phyloP scores from a whole-genome alignment of 2,329 filamentous ascomycete species.

The Thermothelomyces thermophilus region DNA sequence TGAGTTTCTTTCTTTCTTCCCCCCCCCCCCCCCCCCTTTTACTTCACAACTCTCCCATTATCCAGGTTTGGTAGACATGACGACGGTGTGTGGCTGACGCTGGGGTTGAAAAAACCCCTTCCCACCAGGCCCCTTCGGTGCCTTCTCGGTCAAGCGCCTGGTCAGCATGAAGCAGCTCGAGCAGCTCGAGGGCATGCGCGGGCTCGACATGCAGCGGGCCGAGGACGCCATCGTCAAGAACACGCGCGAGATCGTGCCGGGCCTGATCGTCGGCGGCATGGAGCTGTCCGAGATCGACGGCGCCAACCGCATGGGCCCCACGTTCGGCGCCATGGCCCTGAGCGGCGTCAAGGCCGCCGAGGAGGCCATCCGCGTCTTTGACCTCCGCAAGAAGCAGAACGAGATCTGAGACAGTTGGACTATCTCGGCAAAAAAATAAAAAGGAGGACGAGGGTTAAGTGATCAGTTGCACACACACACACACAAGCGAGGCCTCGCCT shows the following conservation, averaged over 20 bases:
- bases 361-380: constrained; percentile 72
- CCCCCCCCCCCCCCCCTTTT: no score
- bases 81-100: no score
- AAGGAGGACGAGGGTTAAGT: no score
- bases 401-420: constrained; percentile 33
- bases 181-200: constrained; percentile 85
- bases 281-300: constrained; percentile 86
- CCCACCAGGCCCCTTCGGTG: constrained; percentile 65
- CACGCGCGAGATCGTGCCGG: constrained; percentile 80
- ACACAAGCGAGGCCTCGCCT: no score
- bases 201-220: constrained; percentile 83
- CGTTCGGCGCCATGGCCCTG: constrained; percentile 84
- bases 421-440: no score
- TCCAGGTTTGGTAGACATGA: no score
- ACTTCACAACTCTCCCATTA: no score
- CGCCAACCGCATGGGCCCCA: constrained; percentile 85
- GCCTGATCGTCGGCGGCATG: constrained; percentile 91
- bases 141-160: constrained; percentile 84
- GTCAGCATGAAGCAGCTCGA: constrained; percentile 81
- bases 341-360: constrained; percentile 87
- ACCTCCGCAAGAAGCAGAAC: constrained; percentile 71
- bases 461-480: no score
- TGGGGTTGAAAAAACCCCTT: no score
- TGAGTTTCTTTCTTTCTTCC: neutral
- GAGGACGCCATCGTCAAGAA: constrained; percentile 93